Evolutionary conservation across 148 eudicot genomes (phyloP), one percentile per base, ranked within the genome.

Genomic region (Rhododendron griersonianum): DNA sequence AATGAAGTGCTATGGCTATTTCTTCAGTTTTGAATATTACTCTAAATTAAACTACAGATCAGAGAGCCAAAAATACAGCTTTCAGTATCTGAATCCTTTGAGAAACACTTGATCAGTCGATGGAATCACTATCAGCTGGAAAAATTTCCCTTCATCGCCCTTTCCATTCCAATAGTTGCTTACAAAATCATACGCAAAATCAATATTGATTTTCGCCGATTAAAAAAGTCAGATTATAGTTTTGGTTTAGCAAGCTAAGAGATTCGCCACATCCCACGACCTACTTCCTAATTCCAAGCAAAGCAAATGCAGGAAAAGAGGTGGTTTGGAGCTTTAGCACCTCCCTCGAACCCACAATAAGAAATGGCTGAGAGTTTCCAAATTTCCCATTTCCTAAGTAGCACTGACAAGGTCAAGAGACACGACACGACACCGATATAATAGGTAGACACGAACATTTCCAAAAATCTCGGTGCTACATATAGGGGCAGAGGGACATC

Each of bases 81-180:
- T 63, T 47, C 7, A 11, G 7, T 13, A 79, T 14, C 59, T 7
- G 28, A 21, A 79, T 16, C 57, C 28, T 48, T 28, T 25, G 57
- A 79, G 67, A 53, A 81, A 53, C 67, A 53, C 35, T 33, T 16
- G 14, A 41, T 5, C 44, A 0, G 44, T 6, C 44, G 50, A 50
- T 5, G 51, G 61, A 28, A 41, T 51, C 67, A 81, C 18, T 15
- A 8, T 25, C 25, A 33, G 83, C 83, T 33, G 83, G 44, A 18
- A 25, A 11, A 35, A 61, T n/a, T 37, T 19, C 79, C 87, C 63
- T 57, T 86, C 30, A 86, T 73, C 45, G 75, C 67, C 71, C 90
- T 74, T 65, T 71, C 53, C 25, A 81, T 84, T 21, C 81, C 86
- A 67, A 33, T 75, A 5, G 50, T 45, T 80, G 88, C 85, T 86